Conservation (phyloP, 208 protist species). For the Acanthamoeba royreba region DNA sequence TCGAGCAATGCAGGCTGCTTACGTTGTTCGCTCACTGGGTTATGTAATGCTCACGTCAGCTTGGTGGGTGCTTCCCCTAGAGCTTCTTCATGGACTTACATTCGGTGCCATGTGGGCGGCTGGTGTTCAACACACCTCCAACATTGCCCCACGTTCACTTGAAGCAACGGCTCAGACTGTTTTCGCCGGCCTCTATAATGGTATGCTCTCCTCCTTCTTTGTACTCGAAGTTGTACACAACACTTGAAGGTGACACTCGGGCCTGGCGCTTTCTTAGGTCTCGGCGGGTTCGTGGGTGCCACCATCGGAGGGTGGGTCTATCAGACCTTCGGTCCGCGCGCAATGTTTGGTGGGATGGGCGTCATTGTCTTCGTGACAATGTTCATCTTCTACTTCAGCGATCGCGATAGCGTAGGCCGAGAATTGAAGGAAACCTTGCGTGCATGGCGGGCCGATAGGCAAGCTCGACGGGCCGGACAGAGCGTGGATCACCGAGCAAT, state of each 20-base stretch:
- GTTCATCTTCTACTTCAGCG: background rate
- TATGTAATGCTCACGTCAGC: background rate
- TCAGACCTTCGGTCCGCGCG: background rate
- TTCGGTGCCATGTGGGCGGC: constrained; percentile 10
- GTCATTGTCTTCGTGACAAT: background rate
- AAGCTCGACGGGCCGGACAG: background rate
- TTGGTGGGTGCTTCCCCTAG: background rate
- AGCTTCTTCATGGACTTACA: background rate
- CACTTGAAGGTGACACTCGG: no score
- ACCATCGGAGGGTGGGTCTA: background rate
- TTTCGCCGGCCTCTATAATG: background rate
- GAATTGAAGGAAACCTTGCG: background rate
- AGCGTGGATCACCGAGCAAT: background rate
- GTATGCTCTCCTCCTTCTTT: no score
- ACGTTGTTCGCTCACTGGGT: background rate
- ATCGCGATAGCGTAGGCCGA: background rate
- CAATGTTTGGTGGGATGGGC: background rate
- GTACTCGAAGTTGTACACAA: no score
- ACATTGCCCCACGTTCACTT: background rate
- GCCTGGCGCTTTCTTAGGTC: background rate
- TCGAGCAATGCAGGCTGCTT: background rate
- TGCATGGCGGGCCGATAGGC: background rate
- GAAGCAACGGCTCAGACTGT: background rate
- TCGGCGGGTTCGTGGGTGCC: background rate
- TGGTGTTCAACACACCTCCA: background rate